Conservation (phyloP, 2,329 filamentous ascomycete species). For the Trichoderma afroharzianum region DNA sequence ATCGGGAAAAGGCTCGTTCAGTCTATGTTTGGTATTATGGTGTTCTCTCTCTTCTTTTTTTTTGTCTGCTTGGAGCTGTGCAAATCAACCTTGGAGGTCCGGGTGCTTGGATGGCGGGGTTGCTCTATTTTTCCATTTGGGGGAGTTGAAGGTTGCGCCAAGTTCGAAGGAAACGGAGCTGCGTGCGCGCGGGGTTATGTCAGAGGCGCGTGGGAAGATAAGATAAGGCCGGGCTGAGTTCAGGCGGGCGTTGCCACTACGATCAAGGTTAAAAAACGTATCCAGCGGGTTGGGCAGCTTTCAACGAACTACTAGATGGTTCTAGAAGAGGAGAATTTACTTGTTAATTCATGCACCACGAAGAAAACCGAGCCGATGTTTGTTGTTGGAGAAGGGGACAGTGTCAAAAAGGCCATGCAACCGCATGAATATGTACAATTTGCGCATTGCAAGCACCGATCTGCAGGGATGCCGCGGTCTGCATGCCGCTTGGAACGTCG, state of each 20-base stretch:
- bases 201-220: conserved; percentile 13
- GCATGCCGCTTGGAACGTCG: background rate
- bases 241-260: conserved; percentile 7
- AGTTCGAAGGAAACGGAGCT: background rate
- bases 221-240: conserved; percentile 10
- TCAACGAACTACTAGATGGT: background rate
- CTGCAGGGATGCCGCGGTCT: conserved; percentile 11
- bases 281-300: background rate
- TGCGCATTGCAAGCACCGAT: background rate
- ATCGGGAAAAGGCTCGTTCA: background rate
- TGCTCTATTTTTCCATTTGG: conserved; percentile 17
- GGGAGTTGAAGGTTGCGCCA: conserved; percentile 1
- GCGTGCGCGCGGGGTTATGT: conserved; percentile 16
- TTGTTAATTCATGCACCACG: background rate
- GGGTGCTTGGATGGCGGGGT: conserved; percentile 14
- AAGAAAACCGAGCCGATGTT: background rate
- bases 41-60: background rate
- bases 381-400: no score
- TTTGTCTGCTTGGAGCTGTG: background rate
- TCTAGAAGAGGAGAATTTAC: background rate
- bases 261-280: background rate
- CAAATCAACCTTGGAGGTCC: background rate
- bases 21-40: background rate
- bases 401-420: background rate
- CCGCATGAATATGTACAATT: background rate